Conservation (phyloP, 768 basidiomycete species). For the Leccinum imitatum region DNA sequence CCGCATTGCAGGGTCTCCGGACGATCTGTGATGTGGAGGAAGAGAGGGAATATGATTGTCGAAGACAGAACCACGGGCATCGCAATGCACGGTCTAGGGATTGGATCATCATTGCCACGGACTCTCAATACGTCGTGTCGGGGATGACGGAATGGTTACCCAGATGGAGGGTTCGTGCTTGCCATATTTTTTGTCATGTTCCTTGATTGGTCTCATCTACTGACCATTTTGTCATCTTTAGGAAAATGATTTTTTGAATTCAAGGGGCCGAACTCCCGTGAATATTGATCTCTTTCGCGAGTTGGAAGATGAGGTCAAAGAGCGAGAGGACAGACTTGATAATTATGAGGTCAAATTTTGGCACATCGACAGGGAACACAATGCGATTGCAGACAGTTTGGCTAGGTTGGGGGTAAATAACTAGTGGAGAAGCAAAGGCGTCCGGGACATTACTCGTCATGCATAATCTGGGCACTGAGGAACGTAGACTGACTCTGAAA, state of each 20-base stretch:
- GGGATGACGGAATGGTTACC: not conserved
- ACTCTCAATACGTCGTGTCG: not conserved
- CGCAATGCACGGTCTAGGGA: not conserved
- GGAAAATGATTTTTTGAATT: not conserved
- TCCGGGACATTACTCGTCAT: too few species aligned
- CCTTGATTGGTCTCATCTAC: not conserved
- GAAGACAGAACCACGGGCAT: not conserved
- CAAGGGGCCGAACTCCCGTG: not conserved
- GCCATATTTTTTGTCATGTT: not conserved
- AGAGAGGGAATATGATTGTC: not conserved
- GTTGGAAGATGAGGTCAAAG: not conserved
- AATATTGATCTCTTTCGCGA: not conserved
- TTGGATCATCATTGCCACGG: not conserved
- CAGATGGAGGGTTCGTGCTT: not conserved
- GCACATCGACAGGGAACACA: not conserved
- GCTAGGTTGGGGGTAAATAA: not conserved
- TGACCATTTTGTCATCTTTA: not conserved
- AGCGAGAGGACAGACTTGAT: not conserved
- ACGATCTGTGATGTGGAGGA: constrained; percentile 28
- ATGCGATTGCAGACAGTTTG: not conserved
- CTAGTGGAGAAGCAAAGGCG: not conserved
- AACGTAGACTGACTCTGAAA: too few species aligned
- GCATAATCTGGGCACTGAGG: too few species aligned
- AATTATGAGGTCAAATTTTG: not conserved
- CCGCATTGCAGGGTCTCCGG: constrained; percentile 17